Conservation (phyloP, 176 grass and related monocot species). For the Zoysia japonica region DNA sequence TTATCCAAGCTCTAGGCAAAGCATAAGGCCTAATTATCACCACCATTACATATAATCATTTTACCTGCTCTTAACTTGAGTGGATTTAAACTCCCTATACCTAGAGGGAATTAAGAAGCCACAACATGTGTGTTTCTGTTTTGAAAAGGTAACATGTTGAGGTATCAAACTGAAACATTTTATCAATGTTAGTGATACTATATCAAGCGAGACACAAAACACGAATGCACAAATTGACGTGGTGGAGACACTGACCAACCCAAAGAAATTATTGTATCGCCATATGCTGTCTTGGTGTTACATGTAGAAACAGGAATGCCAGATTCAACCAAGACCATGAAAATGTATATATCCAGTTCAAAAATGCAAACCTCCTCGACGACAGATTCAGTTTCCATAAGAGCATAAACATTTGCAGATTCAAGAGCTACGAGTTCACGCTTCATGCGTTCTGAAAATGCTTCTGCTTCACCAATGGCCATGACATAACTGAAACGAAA, state of each 20-base stretch:
- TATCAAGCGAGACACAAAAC: not conserved
- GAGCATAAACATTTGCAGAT: constrained; percentile 94
- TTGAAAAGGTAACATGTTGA: not conserved
- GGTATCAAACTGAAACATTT: not conserved
- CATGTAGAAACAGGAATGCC: constrained; percentile 5
- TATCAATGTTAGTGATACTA: not conserved
- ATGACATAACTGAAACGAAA: constrained; percentile 69
- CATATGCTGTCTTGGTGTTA: not conserved
- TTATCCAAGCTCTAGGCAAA: too few relatives aligned
- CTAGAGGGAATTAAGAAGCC: not conserved
- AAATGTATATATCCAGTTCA: not conserved
- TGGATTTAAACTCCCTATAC: not conserved
- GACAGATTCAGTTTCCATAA: constrained; percentile 84
- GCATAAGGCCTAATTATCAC: too few relatives aligned
- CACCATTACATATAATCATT: too few relatives aligned
- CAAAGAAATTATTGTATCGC: not conserved
- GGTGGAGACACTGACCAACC: not conserved
- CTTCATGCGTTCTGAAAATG: constrained; percentile 93
- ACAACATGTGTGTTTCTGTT: not conserved
- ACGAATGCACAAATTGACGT: not conserved
- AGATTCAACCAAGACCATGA: not conserved
- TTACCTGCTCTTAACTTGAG: not conserved
- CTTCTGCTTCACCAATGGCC: constrained; percentile 92
- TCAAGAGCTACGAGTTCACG: constrained; percentile 90
- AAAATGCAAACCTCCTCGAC: constrained; percentile 71